Percentiles rank a stretch among this genome's conserved stretches.
phyloP scores from a whole-genome alignment of 2,329 filamentous ascomycete genomes.

The Helminthosporium solani region DNA sequence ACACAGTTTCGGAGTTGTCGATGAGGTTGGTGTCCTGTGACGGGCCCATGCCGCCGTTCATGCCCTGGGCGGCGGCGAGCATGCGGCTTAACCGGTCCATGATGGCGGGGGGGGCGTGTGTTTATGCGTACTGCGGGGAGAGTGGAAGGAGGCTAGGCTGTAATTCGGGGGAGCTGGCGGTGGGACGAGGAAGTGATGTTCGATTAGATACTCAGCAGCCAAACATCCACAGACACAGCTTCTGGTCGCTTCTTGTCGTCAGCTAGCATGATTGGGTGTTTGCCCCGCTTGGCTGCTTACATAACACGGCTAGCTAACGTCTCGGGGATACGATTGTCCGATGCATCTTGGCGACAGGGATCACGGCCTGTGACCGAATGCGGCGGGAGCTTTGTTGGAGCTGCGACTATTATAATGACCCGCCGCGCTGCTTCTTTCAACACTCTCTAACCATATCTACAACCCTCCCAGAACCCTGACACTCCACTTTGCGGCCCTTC shows the following conservation, averaged over 20 bases:
- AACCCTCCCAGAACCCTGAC: neutral
- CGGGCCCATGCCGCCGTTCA: conserved; percentile 57
- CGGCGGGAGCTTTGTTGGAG: neutral
- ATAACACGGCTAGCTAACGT: no score
- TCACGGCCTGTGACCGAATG: neutral
- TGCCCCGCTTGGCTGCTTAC: no score
- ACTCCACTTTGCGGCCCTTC: neutral
- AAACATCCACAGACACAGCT: no score
- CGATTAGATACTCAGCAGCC: no score
- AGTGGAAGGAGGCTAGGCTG: conserved; percentile 2
- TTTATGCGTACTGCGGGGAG: neutral
- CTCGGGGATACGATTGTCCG: no score
- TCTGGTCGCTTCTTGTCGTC: no score
- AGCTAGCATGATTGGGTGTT: no score
- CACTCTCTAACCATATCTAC: neutral
- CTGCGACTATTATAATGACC: neutral
- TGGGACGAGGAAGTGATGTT: conserved; percentile 3
- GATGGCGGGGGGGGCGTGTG: conserved; percentile 9
- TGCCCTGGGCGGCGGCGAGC: conserved; percentile 71
- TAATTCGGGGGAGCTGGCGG: conserved; percentile 1
- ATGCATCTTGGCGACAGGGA: neutral
- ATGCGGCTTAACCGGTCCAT: conserved; percentile 95
- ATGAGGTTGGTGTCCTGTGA: conserved; percentile 86
- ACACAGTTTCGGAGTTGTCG: conserved; percentile 98
- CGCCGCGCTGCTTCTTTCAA: neutral